phyloP scores from a whole-genome alignment of 192 early-diverging fungal genomes.

The Linderina pennispora region DNA sequence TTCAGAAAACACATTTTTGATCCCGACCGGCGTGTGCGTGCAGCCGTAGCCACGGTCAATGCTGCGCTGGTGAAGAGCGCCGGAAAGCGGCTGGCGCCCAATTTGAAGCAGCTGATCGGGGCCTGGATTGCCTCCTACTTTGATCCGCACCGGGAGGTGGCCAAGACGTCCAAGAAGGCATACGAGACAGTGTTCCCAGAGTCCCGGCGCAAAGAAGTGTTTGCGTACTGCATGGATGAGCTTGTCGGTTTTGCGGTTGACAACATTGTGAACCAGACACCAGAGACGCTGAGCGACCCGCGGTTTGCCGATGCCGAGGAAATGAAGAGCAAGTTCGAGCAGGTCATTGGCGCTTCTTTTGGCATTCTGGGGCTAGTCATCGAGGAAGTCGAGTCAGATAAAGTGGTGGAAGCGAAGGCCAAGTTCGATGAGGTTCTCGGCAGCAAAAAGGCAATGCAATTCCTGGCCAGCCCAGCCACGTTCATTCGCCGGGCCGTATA shows the following conservation, averaged over 20 bases:
- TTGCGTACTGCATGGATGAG: conserved; percentile 72
- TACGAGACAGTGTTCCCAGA: conserved; percentile 71
- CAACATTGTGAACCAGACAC: conserved; percentile 66
- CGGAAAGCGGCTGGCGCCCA: conserved; percentile 70
- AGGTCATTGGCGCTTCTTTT: conserved; percentile 33
- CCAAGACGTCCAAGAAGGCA: conserved; percentile 48
- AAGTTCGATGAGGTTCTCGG: conserved; percentile 27
- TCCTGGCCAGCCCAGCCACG: conserved; percentile 14
- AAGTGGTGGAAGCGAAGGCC: conserved; percentile 16
- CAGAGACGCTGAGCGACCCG: conserved; percentile 69
- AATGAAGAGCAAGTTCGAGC: conserved; percentile 39
- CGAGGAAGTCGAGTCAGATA: conserved; percentile 18
- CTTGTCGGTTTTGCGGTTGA: conserved; percentile 66
- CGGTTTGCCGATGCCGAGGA: conserved; percentile 31
- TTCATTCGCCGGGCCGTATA: conserved; percentile 35
- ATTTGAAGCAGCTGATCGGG: conserved; percentile 78
- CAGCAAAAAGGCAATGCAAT: conserved; percentile 5
- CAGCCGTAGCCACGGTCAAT: conserved; percentile 63
- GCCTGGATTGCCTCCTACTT: conserved; percentile 80
- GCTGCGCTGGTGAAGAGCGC: conserved; percentile 55
- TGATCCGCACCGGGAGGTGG: conserved; percentile 77
- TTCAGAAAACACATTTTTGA: conserved; percentile 52
- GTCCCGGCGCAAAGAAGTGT: conserved; percentile 66
- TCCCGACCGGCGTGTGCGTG: conserved; percentile 75
- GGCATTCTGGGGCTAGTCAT: conserved; percentile 20